phyloP scores from a whole-genome alignment of 75 land plant species.

The Gnetum montanum region DNA sequence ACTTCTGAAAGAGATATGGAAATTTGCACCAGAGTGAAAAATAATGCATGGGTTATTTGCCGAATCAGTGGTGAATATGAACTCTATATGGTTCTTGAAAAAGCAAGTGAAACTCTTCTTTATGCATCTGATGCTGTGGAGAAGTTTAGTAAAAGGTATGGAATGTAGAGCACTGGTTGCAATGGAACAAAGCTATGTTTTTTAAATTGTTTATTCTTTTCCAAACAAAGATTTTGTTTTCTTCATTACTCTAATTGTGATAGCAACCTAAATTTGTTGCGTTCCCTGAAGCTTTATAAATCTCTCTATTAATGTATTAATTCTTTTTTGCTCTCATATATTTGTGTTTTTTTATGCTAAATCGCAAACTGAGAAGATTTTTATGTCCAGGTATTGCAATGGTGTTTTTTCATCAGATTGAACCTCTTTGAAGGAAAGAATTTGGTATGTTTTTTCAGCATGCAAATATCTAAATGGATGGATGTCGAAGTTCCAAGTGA shows the following conservation, averaged over 20 bases:
- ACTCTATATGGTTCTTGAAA: slow-evolving; percentile 87
- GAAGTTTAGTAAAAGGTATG: slow-evolving; percentile 86
- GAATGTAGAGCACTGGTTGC: background rate
- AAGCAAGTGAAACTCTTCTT: slow-evolving; percentile 80
- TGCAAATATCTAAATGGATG: no score
- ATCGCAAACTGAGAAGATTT: background rate
- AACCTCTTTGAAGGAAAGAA: background rate
- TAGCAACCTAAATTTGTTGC: background rate
- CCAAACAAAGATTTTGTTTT: background rate
- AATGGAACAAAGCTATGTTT: background rate
- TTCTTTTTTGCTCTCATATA: background rate
- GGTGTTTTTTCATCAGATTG: slow-evolving; percentile 7
- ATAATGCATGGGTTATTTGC: slow-evolving; percentile 88
- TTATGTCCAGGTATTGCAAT: slow-evolving; percentile 2
- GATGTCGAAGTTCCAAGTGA: no score
- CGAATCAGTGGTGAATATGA: slow-evolving; percentile 61
- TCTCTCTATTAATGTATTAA: background rate
- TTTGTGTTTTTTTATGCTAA: background rate
- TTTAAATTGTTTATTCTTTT: background rate
- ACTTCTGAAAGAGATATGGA: slow-evolving; percentile 55
- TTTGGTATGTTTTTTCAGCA: no score
- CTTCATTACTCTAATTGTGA: background rate
- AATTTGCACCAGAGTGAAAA: slow-evolving; percentile 68
- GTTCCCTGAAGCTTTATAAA: background rate
- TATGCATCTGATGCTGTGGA: slow-evolving; percentile 91